Evolutionary conservation across 2,329 filamentous ascomycete species (phyloP).

Genomic region (Huntiella decipiens): DNA sequence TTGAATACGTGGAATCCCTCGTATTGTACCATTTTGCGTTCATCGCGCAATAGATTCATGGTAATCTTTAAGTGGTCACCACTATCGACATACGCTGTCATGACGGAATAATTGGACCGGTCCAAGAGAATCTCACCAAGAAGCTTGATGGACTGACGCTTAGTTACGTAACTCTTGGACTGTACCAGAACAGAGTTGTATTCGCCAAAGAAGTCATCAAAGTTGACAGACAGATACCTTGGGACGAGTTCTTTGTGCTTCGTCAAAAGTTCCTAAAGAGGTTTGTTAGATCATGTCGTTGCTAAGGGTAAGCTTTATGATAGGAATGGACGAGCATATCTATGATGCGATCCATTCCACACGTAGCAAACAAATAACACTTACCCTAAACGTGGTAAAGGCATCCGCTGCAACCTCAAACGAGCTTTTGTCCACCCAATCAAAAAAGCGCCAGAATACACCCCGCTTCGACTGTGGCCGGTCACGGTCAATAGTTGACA

Average conservation of each 20-base stretch:
- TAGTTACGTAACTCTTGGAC: slow-evolving; percentile 92
- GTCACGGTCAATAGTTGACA: slow-evolving; percentile 60
- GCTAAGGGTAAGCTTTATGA: not conserved
- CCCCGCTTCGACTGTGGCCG: slow-evolving; percentile 59
- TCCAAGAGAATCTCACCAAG: slow-evolving; percentile 88
- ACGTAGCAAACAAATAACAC: slow-evolving; percentile 14
- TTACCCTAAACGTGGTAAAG: slow-evolving; percentile 87
- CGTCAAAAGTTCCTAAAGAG: slow-evolving; percentile 66
- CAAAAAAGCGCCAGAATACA: slow-evolving; percentile 92
- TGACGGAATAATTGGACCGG: slow-evolving; percentile 90
- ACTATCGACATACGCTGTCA: slow-evolving; percentile 91
- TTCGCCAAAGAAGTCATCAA: slow-evolving; percentile 76
- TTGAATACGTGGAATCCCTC: slow-evolving; percentile 99
- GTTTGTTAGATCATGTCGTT: not conserved
- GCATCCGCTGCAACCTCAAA: slow-evolving; percentile 96
- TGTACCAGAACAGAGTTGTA: slow-evolving; percentile 81
- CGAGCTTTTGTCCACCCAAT: slow-evolving; percentile 89
- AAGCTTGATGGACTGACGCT: slow-evolving; percentile 92
- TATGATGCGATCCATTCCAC: not conserved
- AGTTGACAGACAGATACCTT: slow-evolving; percentile 73
- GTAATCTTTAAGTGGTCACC: slow-evolving; percentile 94
- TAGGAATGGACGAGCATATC: not conserved
- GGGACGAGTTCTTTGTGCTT: slow-evolving; percentile 85
- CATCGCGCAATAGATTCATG: slow-evolving; percentile 91
- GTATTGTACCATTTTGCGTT: slow-evolving; percentile 97